Evolutionary conservation across 2,329 filamentous ascomycete species (phyloP).

Genomic region (Microdochium paspali): DNA sequence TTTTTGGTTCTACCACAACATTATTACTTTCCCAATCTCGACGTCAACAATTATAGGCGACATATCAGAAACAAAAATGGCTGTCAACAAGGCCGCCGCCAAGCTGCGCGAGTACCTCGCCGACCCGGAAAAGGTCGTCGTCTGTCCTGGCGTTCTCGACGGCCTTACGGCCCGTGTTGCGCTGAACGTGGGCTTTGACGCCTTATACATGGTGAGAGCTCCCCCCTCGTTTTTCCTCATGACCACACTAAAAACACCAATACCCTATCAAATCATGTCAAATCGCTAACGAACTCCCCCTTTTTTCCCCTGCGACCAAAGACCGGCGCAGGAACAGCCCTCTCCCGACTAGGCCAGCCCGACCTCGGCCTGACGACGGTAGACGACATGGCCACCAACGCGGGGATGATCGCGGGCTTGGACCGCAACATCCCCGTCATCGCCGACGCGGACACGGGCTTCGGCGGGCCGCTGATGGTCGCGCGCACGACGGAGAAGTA

Average conservation of each 20-base stretch:
- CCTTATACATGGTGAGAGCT: constrained; percentile 53
- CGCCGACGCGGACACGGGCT: constrained; percentile 51
- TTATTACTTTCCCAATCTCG: background rate
- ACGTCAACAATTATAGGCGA: background rate
- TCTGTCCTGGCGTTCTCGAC: constrained; percentile 60
- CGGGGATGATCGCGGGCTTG: constrained; percentile 55
- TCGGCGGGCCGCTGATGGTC: constrained; percentile 43
- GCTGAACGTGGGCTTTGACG: constrained; percentile 51
- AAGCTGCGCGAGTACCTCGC: constrained; percentile 29
- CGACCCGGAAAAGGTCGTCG: constrained; percentile 31
- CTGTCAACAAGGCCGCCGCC: constrained; percentile 13
- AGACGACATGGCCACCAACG: constrained; percentile 53
- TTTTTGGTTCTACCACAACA: no score
- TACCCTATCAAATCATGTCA: background rate
- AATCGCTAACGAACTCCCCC: background rate
- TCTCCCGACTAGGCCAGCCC: constrained; percentile 50
- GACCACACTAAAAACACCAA: no score
- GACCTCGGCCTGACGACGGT: constrained; percentile 54
- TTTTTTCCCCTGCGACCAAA: background rate
- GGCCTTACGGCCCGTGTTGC: constrained; percentile 57
- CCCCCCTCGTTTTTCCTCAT: no score
- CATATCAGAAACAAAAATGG: background rate
- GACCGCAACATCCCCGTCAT: constrained; percentile 47
- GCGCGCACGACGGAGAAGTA: constrained; percentile 31
- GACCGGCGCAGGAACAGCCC: constrained; percentile 21